Percentiles rank a stretch among this genome's conserved stretches.
These are phyloP conservation scores for Peronospora farinosa DNA, from an alignment of 352 stramenopile genomes.

Conservation along the genomic window DNA sequence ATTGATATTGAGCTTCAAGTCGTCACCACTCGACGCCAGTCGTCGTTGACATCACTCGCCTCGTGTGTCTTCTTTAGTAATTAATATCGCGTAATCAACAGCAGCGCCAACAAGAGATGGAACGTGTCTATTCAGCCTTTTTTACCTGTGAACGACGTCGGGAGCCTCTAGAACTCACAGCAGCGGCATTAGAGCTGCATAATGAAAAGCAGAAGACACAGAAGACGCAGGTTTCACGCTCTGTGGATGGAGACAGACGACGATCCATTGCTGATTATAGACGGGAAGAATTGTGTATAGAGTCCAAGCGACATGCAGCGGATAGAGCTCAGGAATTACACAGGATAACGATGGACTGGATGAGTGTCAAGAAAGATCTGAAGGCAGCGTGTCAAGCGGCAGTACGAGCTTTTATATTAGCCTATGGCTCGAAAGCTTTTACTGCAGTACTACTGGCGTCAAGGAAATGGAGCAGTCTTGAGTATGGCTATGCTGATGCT, in stretches of 20 bases:
- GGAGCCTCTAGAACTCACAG: constrained; percentile 44
- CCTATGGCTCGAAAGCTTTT: constrained; percentile 80
- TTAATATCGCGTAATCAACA: background rate
- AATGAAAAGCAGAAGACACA: constrained; percentile 35
- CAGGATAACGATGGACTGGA: constrained; percentile 28
- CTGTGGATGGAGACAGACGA: constrained; percentile 10
- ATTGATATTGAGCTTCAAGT: background rate
- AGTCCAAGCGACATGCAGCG: constrained; percentile 25
- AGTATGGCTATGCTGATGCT: constrained; percentile 73
- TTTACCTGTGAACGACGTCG: constrained; percentile 51
- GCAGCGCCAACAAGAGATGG: constrained; percentile 51
- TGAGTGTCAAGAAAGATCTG: constrained; percentile 39
- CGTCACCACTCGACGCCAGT: no score
- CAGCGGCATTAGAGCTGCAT: constrained; percentile 56
- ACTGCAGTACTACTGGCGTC: constrained; percentile 71
- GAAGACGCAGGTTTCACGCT: constrained; percentile 3
- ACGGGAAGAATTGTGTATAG: constrained; percentile 15
- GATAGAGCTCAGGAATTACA: constrained; percentile 34
- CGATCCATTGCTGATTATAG: constrained; percentile 1
- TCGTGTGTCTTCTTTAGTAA: background rate
- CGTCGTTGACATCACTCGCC: no score
- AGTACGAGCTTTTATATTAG: constrained; percentile 51
- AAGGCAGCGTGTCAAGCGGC: constrained; percentile 43
- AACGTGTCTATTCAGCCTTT: constrained; percentile 85
- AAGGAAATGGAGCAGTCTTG: constrained; percentile 67